Percentiles rank a stretch among this genome's conserved stretches.
Conservation (phyloP, 1,284 basidiomycete species). For the Lentinus polychrous region DNA sequence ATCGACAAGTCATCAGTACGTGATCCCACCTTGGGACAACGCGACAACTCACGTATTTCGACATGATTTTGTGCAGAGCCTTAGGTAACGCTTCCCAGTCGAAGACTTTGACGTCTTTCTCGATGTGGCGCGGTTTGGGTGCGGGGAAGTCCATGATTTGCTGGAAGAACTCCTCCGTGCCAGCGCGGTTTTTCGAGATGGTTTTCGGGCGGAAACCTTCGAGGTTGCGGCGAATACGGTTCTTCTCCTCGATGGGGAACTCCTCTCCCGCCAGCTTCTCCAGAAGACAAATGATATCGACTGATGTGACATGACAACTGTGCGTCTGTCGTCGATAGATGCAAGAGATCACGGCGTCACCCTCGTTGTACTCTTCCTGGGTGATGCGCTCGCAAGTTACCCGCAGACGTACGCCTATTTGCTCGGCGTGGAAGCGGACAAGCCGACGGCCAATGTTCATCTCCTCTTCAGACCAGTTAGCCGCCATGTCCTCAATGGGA, state of each 20-base stretch:
- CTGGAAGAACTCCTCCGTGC: slow-evolving; percentile 84
- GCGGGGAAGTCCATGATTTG: slow-evolving; percentile 93
- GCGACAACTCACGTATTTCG: slow-evolving; percentile 78
- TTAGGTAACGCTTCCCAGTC: slow-evolving; percentile 80
- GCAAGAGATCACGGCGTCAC: slow-evolving; percentile 75
- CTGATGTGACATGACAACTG: slow-evolving; percentile 85
- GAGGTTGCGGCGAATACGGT: slow-evolving; percentile 88
- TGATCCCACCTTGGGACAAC: neutral
- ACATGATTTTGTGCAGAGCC: slow-evolving; percentile 87
- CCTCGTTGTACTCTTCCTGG: slow-evolving; percentile 49
- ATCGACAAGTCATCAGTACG: slow-evolving; percentile 11
- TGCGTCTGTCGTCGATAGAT: slow-evolving; percentile 81
- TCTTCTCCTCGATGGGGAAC: slow-evolving; percentile 95
- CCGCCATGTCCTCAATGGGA: slow-evolving; percentile 45
- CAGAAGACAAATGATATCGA: slow-evolving; percentile 90
- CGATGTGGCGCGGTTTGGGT: slow-evolving; percentile 93
- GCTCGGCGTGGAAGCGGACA: slow-evolving; percentile 60
- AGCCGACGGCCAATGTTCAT: slow-evolving; percentile 56
- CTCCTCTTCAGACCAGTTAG: slow-evolving; percentile 54
- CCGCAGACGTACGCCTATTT: slow-evolving; percentile 53
- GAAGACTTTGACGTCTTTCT: slow-evolving; percentile 97
- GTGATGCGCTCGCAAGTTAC: slow-evolving; percentile 57
- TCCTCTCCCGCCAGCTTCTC: slow-evolving; percentile 80
- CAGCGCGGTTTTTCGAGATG: slow-evolving; percentile 79
- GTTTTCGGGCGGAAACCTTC: slow-evolving; percentile 91